A percentile compares a stretch with the other conserved stretches of the same genome.
Conservation (phyloP, 306 rosid species). For the Sesbania bispinosa region DNA sequence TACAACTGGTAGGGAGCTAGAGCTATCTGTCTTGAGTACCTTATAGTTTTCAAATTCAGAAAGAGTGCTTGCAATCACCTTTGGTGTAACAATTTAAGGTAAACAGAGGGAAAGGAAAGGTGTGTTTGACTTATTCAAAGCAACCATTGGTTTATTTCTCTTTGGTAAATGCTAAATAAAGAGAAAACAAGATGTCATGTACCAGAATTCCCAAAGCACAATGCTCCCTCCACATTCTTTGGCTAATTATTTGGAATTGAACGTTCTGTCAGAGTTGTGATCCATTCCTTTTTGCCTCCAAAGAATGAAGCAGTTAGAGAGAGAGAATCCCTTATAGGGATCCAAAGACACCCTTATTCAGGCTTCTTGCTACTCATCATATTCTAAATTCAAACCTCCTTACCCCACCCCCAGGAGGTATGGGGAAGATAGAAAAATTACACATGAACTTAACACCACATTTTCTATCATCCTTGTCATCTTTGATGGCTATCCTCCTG, state of each 20-base stretch:
- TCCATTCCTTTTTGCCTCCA: conserved; percentile 18
- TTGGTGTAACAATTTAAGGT: too few relatives aligned
- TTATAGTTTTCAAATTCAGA: neutral
- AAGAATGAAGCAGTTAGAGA: conserved; percentile 15
- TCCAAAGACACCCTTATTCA: conserved; percentile 15
- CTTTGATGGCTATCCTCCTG: conserved; percentile 72
- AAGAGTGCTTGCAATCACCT: too few relatives aligned
- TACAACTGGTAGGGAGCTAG: too few relatives aligned
- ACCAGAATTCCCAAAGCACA: conserved; percentile 2
- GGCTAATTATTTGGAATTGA: conserved; percentile 28
- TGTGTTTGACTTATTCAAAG: conserved; percentile 42
- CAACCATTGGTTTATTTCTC: neutral
- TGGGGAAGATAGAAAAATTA: conserved; percentile 44
- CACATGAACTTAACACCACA: neutral
- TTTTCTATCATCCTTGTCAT: conserved; percentile 52
- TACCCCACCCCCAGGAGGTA: conserved; percentile 66
- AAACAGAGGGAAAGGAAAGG: neutral
- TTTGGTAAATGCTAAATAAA: conserved; percentile 22
- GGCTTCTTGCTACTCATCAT: conserved; percentile 6
- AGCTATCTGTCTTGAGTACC: neutral
- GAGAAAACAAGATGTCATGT: neutral
- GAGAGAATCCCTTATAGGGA: conserved; percentile 28
- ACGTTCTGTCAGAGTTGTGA: neutral
- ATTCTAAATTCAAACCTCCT: conserved; percentile 32
- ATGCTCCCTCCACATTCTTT: conserved; percentile 10